A percentile compares a stretch with the other conserved stretches of the same genome.
These are phyloP conservation scores for Sphaceloma murrayae DNA, from an alignment of 2,329 filamentous ascomycete species.

Conservation along the genomic window DNA sequence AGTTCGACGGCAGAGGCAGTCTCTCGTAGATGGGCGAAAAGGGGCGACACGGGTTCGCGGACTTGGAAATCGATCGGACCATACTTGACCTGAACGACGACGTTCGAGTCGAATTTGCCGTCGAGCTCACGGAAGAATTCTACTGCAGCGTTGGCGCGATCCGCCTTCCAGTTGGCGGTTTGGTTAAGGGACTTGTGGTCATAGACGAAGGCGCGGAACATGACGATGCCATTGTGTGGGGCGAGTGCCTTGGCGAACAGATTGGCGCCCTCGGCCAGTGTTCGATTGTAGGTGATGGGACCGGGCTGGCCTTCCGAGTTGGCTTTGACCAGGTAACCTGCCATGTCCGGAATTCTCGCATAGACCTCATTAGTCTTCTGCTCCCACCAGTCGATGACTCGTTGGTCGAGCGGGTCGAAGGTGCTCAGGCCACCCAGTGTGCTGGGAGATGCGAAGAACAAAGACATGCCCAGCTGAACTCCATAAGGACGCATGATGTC, in stretches of 20 bases:
- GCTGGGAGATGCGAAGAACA: slow-evolving; percentile 59
- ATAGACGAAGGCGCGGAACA: slow-evolving; percentile 67
- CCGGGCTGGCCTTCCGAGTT: slow-evolving; percentile 65
- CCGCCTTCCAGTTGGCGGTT: slow-evolving; percentile 50
- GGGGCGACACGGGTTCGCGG: slow-evolving; percentile 55
- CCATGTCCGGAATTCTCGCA: slow-evolving; percentile 53
- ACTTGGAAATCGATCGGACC: slow-evolving; percentile 68
- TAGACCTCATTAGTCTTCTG: slow-evolving; percentile 53
- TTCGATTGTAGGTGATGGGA: slow-evolving; percentile 59
- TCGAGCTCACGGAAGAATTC: slow-evolving; percentile 58
- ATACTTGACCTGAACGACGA: slow-evolving; percentile 64
- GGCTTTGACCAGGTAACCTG: slow-evolving; percentile 61
- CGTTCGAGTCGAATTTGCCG: slow-evolving; percentile 58
- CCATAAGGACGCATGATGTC: slow-evolving; percentile 59
- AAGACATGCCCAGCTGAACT: slow-evolving; percentile 53
- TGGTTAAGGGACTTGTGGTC: slow-evolving; percentile 46
- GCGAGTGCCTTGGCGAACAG: slow-evolving; percentile 53
- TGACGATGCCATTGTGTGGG: slow-evolving; percentile 52
- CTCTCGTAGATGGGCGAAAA: slow-evolving; percentile 47
- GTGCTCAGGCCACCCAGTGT: slow-evolving; percentile 47
- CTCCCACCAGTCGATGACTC: slow-evolving; percentile 54
- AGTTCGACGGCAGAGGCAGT: slow-evolving; percentile 52
- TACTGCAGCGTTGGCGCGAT: slow-evolving; percentile 60
- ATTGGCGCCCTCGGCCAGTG: slow-evolving; percentile 58
- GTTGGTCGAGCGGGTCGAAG: slow-evolving; percentile 54